phyloP scores from a whole-genome alignment of 768 basidiomycete species.

The Mycena amicta region DNA sequence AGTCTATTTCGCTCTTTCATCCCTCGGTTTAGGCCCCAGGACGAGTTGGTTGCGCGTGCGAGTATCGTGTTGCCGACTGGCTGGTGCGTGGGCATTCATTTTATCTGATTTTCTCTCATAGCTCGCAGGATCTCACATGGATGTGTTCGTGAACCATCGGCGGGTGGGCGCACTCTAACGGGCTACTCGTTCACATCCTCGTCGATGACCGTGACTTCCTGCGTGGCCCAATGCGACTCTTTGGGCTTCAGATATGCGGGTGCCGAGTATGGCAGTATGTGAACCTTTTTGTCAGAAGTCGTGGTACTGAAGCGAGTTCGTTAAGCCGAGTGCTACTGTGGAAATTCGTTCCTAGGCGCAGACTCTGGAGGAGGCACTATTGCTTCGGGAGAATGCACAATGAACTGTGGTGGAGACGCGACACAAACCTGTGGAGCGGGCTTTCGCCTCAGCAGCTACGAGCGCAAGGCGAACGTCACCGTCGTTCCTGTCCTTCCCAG shows the following conservation, averaged over 20 bases:
- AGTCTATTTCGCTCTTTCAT: slow-evolving; percentile 1
- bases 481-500: slow-evolving; percentile 13
- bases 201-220: slow-evolving; percentile 13
- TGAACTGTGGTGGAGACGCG: slow-evolving; percentile 12
- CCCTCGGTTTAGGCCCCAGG: background rate
- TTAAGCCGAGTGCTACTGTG: slow-evolving; percentile 16
- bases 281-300: background rate
- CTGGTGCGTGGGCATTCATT: background rate
- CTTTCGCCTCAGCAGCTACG: slow-evolving; percentile 5
- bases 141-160: slow-evolving; percentile 13
- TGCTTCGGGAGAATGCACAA: slow-evolving; percentile 5
- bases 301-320: background rate
- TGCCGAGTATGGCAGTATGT: slow-evolving; percentile 9
- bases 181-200: slow-evolving; percentile 11
- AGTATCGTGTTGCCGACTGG: slow-evolving; percentile 13
- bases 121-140: slow-evolving; percentile 1
- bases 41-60: background rate
- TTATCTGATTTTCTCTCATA: background rate
- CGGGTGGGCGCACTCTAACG: slow-evolving; percentile 8
- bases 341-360: slow-evolving; percentile 12
- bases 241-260: slow-evolving; percentile 13
- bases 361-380: slow-evolving; percentile 8
- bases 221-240: slow-evolving; percentile 15
- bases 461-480: slow-evolving; percentile 2
- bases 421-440: slow-evolving; percentile 14